Evolutionary conservation across 352 stramenopile species (phyloP).

Genomic region (Paralagenidium karlingii): DNA sequence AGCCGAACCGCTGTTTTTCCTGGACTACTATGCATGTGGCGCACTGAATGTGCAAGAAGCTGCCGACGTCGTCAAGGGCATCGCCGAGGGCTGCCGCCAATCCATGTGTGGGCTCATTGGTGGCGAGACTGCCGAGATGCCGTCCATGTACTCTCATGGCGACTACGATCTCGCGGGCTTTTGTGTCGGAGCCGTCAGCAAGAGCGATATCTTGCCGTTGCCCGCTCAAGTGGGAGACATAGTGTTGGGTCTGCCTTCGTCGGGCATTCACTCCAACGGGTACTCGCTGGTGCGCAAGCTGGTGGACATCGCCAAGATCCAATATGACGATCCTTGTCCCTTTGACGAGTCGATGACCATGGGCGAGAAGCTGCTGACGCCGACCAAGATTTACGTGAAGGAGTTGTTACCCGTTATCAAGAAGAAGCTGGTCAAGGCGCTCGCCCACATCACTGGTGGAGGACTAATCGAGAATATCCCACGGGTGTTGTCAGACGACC

Average conservation of each 20-base stretch:
- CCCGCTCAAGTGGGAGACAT: constrained; percentile 84
- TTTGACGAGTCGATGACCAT: constrained; percentile 75
- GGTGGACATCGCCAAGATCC: constrained; percentile 83
- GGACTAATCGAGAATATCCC: constrained; percentile 98
- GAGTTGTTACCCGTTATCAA: constrained; percentile 72
- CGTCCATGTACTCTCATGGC: constrained; percentile 95
- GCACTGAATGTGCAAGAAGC: constrained; percentile 93
- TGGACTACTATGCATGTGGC: constrained; percentile 99
- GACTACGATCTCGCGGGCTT: constrained; percentile 99
- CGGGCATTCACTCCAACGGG: constrained; percentile 97
- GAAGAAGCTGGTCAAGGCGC: constrained; percentile 76
- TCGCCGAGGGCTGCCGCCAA: constrained; percentile 95
- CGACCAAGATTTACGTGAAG: constrained; percentile 98
- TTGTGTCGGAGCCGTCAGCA: constrained; percentile 91
- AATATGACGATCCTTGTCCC: constrained; percentile 64
- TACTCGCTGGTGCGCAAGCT: constrained; percentile 98
- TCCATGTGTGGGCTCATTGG: constrained; percentile 94
- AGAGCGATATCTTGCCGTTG: constrained; percentile 75
- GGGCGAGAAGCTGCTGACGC: constrained; percentile 91
- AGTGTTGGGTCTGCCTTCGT: constrained; percentile 92
- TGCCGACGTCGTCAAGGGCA: constrained; percentile 92
- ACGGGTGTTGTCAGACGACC: constrained; percentile 86
- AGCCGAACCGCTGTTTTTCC: constrained; percentile 98
- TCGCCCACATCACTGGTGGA: constrained; percentile 98
- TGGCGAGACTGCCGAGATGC: constrained; percentile 97